Base-by-base conservation (phyloP, 768 basidiomycete species). In the Pseudohyphozyma bogoriensis region DNA sequence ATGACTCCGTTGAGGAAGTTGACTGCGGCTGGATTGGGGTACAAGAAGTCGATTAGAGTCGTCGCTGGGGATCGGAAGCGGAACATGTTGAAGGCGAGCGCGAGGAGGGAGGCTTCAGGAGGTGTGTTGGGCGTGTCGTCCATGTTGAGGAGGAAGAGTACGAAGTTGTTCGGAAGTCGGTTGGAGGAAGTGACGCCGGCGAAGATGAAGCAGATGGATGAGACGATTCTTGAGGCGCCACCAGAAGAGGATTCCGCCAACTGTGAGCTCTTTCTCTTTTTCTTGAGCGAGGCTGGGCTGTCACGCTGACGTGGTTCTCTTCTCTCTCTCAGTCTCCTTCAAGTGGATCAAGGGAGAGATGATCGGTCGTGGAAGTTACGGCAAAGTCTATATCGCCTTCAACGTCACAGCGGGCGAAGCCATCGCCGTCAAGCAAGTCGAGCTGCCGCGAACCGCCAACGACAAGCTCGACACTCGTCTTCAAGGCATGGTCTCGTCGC, bases 341-440 rank as follows among this genome's bases (percentile, higher is more conserved):
- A 93, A 92, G 72, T 97, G 95, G 95, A 88, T 96, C 40, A 86
- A 93, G 69, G 95, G 95, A 55, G 91, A 96, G 74, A 79, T 97
- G 39, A 96, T 99, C 63, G 95, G 95, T 35, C 89, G 88, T 71
- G 95, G 95, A 29, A 92, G 91, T 16, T 99, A 92, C 70, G 95
- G 95, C 16, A 83, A 87, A 45, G 95, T 99, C 32, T 99, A 96
- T 71, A 82, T 97, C 56, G 95, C 89, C 22, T 78, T 97, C 60
- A 97, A 97, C 72, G 89, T 88, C 35, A 91, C 89, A 4, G 93
- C 91, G 0, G 91, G 91, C 59, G 92, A 97, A 75, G 93, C 96
- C 89, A 91, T 97, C 69, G 95, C 95, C 22, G 95, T 99, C 65
- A 99, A 99, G 75, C 95, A 97, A 75, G 95, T 99, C 50, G 95